Conservation (phyloP, 257 asterid species). For the Handroanthus guayacan region DNA sequence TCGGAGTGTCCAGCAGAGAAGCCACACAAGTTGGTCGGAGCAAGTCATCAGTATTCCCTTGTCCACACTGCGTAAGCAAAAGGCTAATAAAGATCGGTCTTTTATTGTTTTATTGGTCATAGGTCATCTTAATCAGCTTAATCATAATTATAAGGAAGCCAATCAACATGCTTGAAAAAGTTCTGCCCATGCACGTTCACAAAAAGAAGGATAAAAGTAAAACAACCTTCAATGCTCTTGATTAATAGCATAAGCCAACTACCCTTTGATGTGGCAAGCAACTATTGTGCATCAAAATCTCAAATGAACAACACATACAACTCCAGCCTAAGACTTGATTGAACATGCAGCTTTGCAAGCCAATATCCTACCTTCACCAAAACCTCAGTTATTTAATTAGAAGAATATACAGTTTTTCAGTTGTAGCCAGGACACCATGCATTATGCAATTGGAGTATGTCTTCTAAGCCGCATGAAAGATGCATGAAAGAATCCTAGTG, state of each 20-base stretch:
- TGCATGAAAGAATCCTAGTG: too few species aligned
- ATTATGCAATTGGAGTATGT: too few species aligned
- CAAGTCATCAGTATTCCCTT: constrained; percentile 65
- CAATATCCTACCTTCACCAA: too few species aligned
- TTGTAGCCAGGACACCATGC: too few species aligned
- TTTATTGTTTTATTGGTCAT: neutral
- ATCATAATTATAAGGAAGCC: neutral
- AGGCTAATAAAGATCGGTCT: neutral
- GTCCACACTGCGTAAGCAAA: constrained; percentile 71
- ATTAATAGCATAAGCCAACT: neutral
- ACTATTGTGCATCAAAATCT: constrained; percentile 12
- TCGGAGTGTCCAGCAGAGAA: constrained; percentile 52
- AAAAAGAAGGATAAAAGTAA: neutral
- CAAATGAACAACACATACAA: constrained; percentile 15
- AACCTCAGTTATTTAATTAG: too few species aligned
- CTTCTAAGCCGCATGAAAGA: too few species aligned
- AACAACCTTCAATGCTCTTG: neutral
- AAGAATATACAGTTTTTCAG: too few species aligned
- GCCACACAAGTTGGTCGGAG: constrained; percentile 68
- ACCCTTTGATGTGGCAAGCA: constrained; percentile 6
- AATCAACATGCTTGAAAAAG: neutral
- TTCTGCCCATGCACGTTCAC: neutral
- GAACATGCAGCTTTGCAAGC: neutral
- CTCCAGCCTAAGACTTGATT: constrained; percentile 3
- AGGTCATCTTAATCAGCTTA: neutral